These are phyloP conservation scores for Euphorbia tirucalli DNA, from an alignment of 345 rosid species.

Conservation along the genomic window DNA sequence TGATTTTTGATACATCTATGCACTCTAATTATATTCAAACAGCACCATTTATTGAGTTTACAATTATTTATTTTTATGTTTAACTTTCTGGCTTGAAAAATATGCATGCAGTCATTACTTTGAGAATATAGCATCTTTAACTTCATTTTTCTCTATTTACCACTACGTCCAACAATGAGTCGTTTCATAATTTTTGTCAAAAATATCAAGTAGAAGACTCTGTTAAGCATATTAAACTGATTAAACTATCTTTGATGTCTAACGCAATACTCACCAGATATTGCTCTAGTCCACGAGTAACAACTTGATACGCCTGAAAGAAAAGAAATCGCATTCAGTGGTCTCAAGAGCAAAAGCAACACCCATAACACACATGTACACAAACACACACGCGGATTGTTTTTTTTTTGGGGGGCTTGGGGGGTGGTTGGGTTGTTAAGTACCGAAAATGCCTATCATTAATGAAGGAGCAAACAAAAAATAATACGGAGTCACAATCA, in stretches of 20 bases:
- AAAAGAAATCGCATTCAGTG: conserved; percentile 10
- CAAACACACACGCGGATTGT: not conserved
- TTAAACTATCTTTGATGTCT: not conserved
- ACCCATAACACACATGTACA: not conserved
- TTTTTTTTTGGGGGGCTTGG: no score
- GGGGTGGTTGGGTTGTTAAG: no score
- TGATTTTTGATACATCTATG: not conserved
- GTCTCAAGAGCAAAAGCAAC: not conserved
- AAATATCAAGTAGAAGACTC: not conserved
- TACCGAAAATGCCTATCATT: no score
- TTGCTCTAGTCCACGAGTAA: conserved; percentile 87
- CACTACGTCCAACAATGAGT: conserved; percentile 1
- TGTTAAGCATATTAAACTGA: not conserved
- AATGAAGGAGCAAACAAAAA: no score
- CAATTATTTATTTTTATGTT: not conserved
- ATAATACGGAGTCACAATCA: no score
- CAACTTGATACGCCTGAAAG: conserved; percentile 71
- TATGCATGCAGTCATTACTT: not conserved
- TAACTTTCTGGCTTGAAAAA: not conserved
- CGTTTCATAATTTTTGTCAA: not conserved
- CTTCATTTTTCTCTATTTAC: not conserved
- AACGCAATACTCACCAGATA: conserved; percentile 60
- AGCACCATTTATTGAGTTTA: not conserved
- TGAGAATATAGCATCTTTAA: not conserved
- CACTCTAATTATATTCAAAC: not conserved